Percentiles rank a stretch among this genome's conserved stretches.
Conservation (phyloP, 805 yeast genomes). For the Starmerella cellae region DNA sequence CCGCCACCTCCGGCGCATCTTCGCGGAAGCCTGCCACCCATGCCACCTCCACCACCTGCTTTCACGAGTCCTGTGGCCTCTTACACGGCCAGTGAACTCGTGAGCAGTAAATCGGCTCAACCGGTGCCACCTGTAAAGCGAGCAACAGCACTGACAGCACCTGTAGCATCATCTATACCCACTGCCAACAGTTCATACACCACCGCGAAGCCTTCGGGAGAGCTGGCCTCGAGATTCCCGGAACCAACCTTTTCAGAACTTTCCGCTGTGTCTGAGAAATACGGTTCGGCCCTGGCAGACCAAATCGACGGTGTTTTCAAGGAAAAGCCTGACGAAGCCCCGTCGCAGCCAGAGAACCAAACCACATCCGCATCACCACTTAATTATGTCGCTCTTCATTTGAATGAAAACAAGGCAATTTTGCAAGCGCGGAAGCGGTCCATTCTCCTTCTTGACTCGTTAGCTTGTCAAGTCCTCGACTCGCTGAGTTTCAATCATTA, state of each 20-base stretch:
- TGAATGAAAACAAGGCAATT: slow-evolving; percentile 13
- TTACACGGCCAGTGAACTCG: slow-evolving; percentile 2
- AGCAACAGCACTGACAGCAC: too few species aligned
- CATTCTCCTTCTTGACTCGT: slow-evolving; percentile 63
- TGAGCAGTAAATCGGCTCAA: not conserved
- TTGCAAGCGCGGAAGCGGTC: slow-evolving; percentile 16
- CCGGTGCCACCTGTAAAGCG: too few species aligned
- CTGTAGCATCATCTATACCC: too few species aligned
- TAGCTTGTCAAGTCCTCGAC: slow-evolving; percentile 67
- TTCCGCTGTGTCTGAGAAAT: slow-evolving; percentile 3
- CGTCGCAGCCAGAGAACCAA: not conserved
- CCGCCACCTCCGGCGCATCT: slow-evolving; percentile 14
- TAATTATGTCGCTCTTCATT: not conserved
- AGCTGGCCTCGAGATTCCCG: not conserved
- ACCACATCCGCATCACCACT: too few species aligned
- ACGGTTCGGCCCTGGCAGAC: slow-evolving; percentile 11
- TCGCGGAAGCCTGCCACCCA: slow-evolving; percentile 15
- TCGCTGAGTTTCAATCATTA: slow-evolving; percentile 53
- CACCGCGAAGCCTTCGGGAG: too few species aligned
- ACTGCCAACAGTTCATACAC: too few species aligned
- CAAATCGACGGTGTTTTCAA: slow-evolving; percentile 10
- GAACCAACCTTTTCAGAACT: slow-evolving; percentile 4
- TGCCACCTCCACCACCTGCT: slow-evolving; percentile 20
- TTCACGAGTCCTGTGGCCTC: slow-evolving; percentile 16
- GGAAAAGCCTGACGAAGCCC: not conserved